Percentiles rank a stretch among this genome's conserved stretches.
Evolutionary conservation across 208 protist genomes (phyloP).

Genomic region (Naegleria fowleri): DNA sequence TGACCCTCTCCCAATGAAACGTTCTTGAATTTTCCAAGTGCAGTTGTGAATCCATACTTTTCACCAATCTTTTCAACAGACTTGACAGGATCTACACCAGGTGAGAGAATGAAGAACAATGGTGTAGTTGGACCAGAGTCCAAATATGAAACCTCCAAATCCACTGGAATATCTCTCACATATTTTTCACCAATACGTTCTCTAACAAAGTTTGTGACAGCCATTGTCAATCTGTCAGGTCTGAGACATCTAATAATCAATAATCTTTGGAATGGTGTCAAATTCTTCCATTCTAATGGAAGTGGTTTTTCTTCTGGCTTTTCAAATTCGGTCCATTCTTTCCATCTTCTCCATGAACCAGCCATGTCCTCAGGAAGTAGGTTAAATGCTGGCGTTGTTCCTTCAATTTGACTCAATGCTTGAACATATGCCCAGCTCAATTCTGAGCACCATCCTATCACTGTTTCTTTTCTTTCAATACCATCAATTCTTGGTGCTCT

Average conservation of each 20-base stretch:
- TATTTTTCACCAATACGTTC: slow-evolving; percentile 86
- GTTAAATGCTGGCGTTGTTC: slow-evolving; percentile 39
- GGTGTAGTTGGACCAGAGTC: slow-evolving; percentile 87
- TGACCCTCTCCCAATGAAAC: slow-evolving; percentile 97
- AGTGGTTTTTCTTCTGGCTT: slow-evolving; percentile 64
- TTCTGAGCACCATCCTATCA: slow-evolving; percentile 42
- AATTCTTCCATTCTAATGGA: slow-evolving; percentile 80
- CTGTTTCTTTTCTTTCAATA: slow-evolving; percentile 38
- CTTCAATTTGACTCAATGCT: slow-evolving; percentile 43
- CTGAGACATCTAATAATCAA: slow-evolving; percentile 89
- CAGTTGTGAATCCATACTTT: slow-evolving; percentile 85
- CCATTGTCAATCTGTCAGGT: slow-evolving; percentile 89
- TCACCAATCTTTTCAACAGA: slow-evolving; percentile 84
- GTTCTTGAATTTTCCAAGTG: slow-evolving; percentile 87
- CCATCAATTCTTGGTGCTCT: slow-evolving; percentile 35
- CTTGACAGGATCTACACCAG: slow-evolving; percentile 94
- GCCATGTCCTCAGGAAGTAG: slow-evolving; percentile 38
- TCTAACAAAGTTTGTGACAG: slow-evolving; percentile 82
- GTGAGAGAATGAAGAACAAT: slow-evolving; percentile 98
- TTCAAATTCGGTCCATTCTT: slow-evolving; percentile 48
- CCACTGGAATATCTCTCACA: slow-evolving; percentile 83
- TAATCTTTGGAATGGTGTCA: slow-evolving; percentile 88
- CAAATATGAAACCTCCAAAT: slow-evolving; percentile 83
- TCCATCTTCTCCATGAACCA: slow-evolving; percentile 38
- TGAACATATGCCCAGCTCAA: slow-evolving; percentile 38